A percentile compares a stretch with the other conserved stretches of the same genome.
Evolutionary conservation across 139 green algal genomes (phyloP).

Genomic region (Tetraselmis striata): DNA sequence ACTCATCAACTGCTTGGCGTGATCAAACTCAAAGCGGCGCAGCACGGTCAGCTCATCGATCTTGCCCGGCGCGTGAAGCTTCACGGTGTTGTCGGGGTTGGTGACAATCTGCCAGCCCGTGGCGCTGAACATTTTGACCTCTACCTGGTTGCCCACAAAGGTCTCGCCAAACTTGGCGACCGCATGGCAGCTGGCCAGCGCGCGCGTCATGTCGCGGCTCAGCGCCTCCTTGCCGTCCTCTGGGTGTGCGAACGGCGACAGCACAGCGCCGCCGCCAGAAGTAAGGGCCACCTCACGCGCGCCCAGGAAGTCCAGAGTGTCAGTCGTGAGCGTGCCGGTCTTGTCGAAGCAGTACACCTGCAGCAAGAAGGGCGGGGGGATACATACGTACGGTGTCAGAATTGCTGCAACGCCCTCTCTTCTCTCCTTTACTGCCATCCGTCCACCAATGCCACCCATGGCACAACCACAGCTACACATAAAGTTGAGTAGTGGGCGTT

Average conservation of each 20-base stretch:
- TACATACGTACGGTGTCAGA: no score
- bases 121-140: constrained; percentile 15
- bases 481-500: no score
- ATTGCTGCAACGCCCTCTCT: no score
- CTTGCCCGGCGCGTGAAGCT: neutral
- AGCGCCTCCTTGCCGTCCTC: neutral
- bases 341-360: constrained; percentile 14
- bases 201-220: neutral
- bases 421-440: no score
- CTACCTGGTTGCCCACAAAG: constrained; percentile 11
- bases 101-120: constrained; percentile 11
- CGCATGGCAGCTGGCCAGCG: constrained; percentile 13
- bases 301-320: constrained; percentile 14
- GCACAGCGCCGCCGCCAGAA: neutral
- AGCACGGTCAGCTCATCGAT: constrained; percentile 3
- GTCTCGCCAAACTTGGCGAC: neutral
- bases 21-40: constrained; percentile 13
- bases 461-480: no score
- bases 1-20: constrained; percentile 5
- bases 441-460: no score
- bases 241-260: neutral
- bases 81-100: neutral
- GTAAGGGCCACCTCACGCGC: neutral
- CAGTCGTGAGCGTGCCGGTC: constrained; percentile 16
- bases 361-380: no score